Evolutionary conservation across 768 basidiomycete genomes (phyloP), one percentile per base, ranked within the genome.

Genomic region (Pleurotus salmoneostramineus): DNA sequence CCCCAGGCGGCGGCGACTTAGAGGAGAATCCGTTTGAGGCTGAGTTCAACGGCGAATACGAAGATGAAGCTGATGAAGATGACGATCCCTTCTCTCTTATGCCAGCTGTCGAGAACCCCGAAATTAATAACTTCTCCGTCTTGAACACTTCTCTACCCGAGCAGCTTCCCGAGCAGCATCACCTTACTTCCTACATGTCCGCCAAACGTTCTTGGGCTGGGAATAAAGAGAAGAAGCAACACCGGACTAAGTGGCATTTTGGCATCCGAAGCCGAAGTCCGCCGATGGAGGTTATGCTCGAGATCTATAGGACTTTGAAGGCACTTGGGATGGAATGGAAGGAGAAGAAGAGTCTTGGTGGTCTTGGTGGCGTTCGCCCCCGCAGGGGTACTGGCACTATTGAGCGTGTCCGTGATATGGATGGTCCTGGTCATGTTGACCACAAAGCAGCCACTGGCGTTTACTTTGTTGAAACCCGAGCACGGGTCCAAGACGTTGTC

Each of bases 271-370:
- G 92, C 64, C 81, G 95, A 59, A 90, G 87, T 58, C 93, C 95
- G 34, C 97, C 95, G 17, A 96, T 98, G 92, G 97, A 99, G 71
- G 96, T 99, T 21, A 98, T 99, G 95, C 75, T 97, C 27, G 96
- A 98, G 80, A 97, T 99, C 52, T 98, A 99, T 73, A 78, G 91
- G 60, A 97, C 95, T 44, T 74, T 99, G 50, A 89, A 89, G 73
- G 77, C 86, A 59, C 78, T 98, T 15, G 92, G 89, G 12, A 96
- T 98, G 93, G 93, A 99, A 72, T 99, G 97, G 97, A 92, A 92
- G 70, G 86, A 90, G 75, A 97, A 97, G 79, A 82, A 81, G 61
- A 84, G 84, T 59, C 71, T 93, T 1, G 90, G 89, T 1, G 87
- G 88, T 4, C 66, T 92, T 32, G 89, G 89, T 3, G 85, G 83